Evolutionary conservation across 805 yeast genomes (phyloP).

Genomic region (Ogataea ramenticola): DNA sequence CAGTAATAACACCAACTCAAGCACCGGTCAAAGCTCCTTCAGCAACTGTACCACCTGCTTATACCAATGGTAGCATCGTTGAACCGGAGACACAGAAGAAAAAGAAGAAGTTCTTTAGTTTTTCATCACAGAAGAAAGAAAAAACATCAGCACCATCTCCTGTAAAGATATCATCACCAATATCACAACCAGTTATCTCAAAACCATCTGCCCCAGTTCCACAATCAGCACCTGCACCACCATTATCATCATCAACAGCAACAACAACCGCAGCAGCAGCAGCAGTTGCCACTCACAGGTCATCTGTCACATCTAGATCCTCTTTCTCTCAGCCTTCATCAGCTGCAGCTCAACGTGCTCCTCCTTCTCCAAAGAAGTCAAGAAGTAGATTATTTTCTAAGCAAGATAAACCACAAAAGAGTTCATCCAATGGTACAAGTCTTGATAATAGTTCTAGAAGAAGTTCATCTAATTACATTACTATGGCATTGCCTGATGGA

Average conservation of each 20-base stretch:
- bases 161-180: not conserved
- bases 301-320: not conserved
- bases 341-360: not conserved
- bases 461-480: not conserved
- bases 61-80: no score
- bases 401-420: not conserved
- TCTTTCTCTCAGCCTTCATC: not conserved
- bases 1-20: not conserved
- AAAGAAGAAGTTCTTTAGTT: constrained; percentile 3
- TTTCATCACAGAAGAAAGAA: constrained; percentile 1
- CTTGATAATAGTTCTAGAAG: no score
- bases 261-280: no score
- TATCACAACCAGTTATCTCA: no score
- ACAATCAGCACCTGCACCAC: not conserved
- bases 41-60: no score
- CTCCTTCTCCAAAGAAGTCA: not conserved
- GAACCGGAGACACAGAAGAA: not conserved
- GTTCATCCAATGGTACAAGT: not conserved
- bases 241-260: no score
- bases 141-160: not conserved
- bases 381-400: not conserved
- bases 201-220: not conserved
- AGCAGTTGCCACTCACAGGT: no score
- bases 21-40: not conserved
- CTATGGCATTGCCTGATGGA: not conserved